Evolutionary conservation across 192 early-diverging fungal genomes (phyloP).

Genomic region (Endogone sp.): DNA sequence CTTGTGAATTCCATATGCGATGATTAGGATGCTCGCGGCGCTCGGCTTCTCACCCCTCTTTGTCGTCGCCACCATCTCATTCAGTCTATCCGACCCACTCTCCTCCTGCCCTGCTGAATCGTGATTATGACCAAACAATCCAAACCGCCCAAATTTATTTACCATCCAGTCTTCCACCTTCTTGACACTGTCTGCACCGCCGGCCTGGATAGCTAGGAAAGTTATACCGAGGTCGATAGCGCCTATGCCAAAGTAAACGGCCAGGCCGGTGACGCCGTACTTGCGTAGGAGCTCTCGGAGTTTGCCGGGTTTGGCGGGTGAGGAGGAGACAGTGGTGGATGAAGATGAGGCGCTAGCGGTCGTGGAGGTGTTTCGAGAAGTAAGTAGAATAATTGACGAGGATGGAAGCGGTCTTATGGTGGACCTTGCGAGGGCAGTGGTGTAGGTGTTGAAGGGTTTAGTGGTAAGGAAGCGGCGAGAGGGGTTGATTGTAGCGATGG

Average conservation of each 20-base stretch:
- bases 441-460: no score
- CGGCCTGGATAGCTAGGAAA: slow-evolving; percentile 37
- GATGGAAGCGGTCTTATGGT: no score
- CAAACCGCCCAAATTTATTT: not conserved
- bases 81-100: no score
- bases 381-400: no score
- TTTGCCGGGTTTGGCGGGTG: not conserved
- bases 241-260: slow-evolving; percentile 41
- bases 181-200: slow-evolving; percentile 45
- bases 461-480: no score
- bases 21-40: slow-evolving; percentile 43
- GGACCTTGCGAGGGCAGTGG: no score
- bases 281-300: slow-evolving; percentile 32
- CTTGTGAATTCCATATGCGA: slow-evolving; percentile 62
- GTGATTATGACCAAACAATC: not conserved
- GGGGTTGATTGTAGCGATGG: no score
- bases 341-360: no score
- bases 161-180: slow-evolving; percentile 17
- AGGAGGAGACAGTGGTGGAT: no score
- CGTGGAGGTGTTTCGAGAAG: no score
- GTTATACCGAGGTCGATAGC: slow-evolving; percentile 46
- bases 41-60: slow-evolving; percentile 28
- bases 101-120: no score
- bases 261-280: slow-evolving; percentile 45
- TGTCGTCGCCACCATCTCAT: no score